Evolutionary conservation across 1,139 yeast genomes (phyloP), one percentile per base, ranked within the genome.

Genomic region (Saccharomyces pastorianus): DNA sequence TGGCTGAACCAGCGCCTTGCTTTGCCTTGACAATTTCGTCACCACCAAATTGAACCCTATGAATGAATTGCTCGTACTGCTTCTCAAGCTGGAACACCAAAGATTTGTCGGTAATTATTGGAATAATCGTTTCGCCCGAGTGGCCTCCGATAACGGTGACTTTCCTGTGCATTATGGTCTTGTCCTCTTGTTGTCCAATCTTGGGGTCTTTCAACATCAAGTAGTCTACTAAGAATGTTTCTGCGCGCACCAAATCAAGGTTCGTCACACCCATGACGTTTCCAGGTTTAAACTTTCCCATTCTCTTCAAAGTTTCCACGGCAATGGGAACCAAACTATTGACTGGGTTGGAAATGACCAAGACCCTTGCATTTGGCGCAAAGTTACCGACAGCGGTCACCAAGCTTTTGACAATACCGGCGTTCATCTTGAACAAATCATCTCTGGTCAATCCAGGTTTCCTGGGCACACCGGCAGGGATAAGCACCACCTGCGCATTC

Each of bases 391-490:
- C 76, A 51, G 79, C 78, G 54, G 80, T 77, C 54, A 82, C 84
- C 66, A 84, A 75, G 55, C 77, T 79, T 64, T 82, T 76, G 56
- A 85, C 80, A 61, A 85, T 85, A 9, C 82, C 79, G 2, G 89
- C 90, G 69, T 85, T 85, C 67, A 84, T 83, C 66, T 82, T 83
- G 73, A 85, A 85, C 63, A 85, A 76, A 68, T 85, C 90, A 58
- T 85, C 88, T 67, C 91, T 77, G 29, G 89, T 82, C 89, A 84
- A 84, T 20, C 90, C 90, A 13, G 90, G 89, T 66, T 84, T 84
- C 69, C 90, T 78, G 51, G 90, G 89, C 14, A 85, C 84, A 53
- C 90, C 91, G n/a, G 90, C 90, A n/a, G 90, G 89, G 53, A 84
- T 83, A 47, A 84, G 73, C 28, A 84, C 88, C 57, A 85, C 71